phyloP scores from a whole-genome alignment of 140 eudicot genomes.

The Stevia rebaudiana region DNA sequence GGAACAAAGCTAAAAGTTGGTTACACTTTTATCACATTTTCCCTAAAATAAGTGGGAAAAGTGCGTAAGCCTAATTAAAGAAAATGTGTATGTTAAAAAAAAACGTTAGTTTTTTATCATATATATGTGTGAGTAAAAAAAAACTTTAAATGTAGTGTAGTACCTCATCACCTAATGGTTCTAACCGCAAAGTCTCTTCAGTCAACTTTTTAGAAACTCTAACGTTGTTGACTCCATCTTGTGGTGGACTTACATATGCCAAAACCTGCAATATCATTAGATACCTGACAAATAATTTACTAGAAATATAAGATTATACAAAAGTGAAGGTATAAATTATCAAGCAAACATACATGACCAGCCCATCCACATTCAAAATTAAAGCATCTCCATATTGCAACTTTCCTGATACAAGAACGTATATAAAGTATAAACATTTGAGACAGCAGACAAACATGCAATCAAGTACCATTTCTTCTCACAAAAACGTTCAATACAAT shows the following conservation, averaged over 20 bases:
- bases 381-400: slow-evolving; percentile 81
- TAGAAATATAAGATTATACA: not conserved
- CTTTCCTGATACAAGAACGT: slow-evolving; percentile 36
- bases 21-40: no score
- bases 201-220: slow-evolving; percentile 24
- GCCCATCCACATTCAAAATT: slow-evolving; percentile 74
- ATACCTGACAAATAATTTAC: slow-evolving; percentile 16
- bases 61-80: no score
- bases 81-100: no score
- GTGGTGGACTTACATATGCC: slow-evolving; percentile 31
- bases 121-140: no score
- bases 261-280: slow-evolving; percentile 42
- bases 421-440: not conserved
- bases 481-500: not conserved
- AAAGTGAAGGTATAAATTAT: slow-evolving; percentile 6
- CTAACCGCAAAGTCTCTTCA: slow-evolving; percentile 50
- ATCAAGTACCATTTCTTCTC: not conserved
- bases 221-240: slow-evolving; percentile 26
- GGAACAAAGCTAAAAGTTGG: no score
- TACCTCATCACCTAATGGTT: slow-evolving; percentile 65
- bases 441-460: not conserved
- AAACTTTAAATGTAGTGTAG: slow-evolving; percentile 5
- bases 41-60: no score
- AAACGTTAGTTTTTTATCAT: no score
- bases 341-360: slow-evolving; percentile 53